Evolutionary conservation across 805 yeast species (phyloP), one percentile per base, ranked within the genome.

Genomic region (Pichia sporocuriosa): DNA sequence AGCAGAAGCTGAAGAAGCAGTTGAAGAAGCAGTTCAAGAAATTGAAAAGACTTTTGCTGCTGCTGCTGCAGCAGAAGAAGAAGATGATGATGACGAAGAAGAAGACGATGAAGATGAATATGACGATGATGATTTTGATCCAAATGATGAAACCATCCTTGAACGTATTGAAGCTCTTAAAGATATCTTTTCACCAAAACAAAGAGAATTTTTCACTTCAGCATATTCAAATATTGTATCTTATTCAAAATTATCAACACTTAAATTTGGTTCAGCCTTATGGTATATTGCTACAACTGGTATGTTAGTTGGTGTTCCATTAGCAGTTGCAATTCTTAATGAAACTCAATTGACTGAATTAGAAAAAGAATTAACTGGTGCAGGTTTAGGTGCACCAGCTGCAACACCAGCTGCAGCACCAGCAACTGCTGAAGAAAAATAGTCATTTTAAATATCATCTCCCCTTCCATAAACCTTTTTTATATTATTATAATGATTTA

Each of bases 321-420:
- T 86, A 54, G 81, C 96, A 8, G 71, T 93, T 55, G 82, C 96
- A 40, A 84, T 93, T 54, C 72, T 93, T 56, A 80, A 88, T 46
- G 97, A 90, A 69, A 94, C 88, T 61, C 97, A 90, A 70, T 75
- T 89, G 62, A 79, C 81, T 60, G 97, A 89, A 69, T 75, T 86
- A 81, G 97, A 89, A 71, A 87, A 84, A 70, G 93, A 88, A 61
- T 80, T 87, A 73, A 46, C 40, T 26, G 48, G 48, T 37, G 47
- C 43, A 32, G 45, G 44, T 22, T 40, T 39, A 30, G 46, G 40
- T 13, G 46, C 45, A 12, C 37, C 37, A 24, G 48, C 48, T 11
- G 33, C 39, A 21, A 43, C 49, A 4, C 32, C 48, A 9, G 25
- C 48, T 11, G 34, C 48, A 23, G 39, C 48, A 13, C 37, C 46